Evolutionary conservation across 495 filamentous ascomycete genomes (phyloP), one percentile per base, ranked within the genome.

Genomic region (Trichoderma orchidacearum): DNA sequence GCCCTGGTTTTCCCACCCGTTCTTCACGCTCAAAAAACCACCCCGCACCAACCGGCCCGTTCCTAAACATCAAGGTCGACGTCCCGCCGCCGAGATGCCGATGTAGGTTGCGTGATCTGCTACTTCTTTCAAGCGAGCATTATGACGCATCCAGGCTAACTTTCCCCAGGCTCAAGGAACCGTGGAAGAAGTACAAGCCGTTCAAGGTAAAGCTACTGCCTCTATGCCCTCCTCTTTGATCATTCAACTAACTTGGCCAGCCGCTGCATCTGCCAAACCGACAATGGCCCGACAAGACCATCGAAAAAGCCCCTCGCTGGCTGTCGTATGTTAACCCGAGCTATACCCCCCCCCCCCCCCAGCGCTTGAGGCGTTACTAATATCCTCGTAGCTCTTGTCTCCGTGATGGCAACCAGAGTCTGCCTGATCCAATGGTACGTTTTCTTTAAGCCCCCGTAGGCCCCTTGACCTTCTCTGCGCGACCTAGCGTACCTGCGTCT

Each of bases 371-470:
- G 0, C 17, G n/a, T 45, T 52, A 25, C 50, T 52, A 52, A 52
- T 18, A 3, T 0, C 13, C 7, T 3, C 30, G n/a, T n/a, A 30
- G 50, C 27, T 52, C 50, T 30, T 52, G 91, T 68, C 74, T 95
- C 61, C 71, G 89, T 60, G 89, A 95, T 76, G 89, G 89, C 48
- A 95, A 95, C 74, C 89, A 95, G 68, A 86, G 83, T 65, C 72
- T 95, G 72, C 84, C 86, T 51, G 87, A 93, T 64, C 89, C 89
- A 58, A 95, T 95, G 89, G 90, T 92, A 72, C 50, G 74, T 60
- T 25, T 32, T 48, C 38, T 53, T 54, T 21, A 27, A 13, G 25
- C 17, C 17, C 31, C 38, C 52, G 53, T 21, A 27, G 12, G 25
- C 17, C 17, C 31, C 21, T 18, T 50, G 6, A 15, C 13, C 12